Base-by-base conservation (phyloP, 2,329 filamentous ascomycete genomes). In the Claviceps maximensis region DNA sequence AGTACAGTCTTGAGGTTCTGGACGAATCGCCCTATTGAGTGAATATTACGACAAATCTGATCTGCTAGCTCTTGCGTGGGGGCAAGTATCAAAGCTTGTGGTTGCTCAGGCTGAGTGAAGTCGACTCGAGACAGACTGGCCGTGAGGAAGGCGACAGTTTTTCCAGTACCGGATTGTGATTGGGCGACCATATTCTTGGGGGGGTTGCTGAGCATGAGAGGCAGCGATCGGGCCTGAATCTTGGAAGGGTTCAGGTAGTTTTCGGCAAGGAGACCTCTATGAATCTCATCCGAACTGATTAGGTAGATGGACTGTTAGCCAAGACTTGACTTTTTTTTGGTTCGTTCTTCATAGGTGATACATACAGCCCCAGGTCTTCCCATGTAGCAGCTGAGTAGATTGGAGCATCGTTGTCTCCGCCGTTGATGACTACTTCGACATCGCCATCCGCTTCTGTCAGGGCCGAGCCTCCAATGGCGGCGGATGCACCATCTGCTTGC, bases 151-250 rank as follows among this genome's bases (percentile, higher is more conserved):
- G 93, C 93, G 21, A 90, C 93, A 0, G 93, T 98, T 76, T 98
- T 98, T 64, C 93, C 93, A 21, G 93, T 98, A 61, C 93, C 93
- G 2, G 93, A 98, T 69, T 98, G 93, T n/a, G 93, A 98, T 71
- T 98, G 93, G 3, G 90, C 93, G 64, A 98, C 91, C 79, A 98
- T 86, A 70, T 97, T 97, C 58, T 78, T 78, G 0, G 91, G 86
- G n/a, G 93, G 91, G 64, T 95, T 76, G 61, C 79, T 74, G 58
- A 98, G 79, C 64, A 98, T 86, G 53, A 98, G 77, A 29, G 93
- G 93, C 19, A 98, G 79, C 1, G 93, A 93, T 61, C 86, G 88
- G 69, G 95, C 93, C 73, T 98, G 93, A 59, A 98, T 95, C 74
- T 98, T 98, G 53, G 93, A 97, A 0, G 93, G 93, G 70, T 94